A percentile compares a stretch with the other conserved stretches of the same genome.
These are phyloP conservation scores for Trichopus zeylanicus DNA, from an alignment of 116 monocot species.

Conservation along the genomic window DNA sequence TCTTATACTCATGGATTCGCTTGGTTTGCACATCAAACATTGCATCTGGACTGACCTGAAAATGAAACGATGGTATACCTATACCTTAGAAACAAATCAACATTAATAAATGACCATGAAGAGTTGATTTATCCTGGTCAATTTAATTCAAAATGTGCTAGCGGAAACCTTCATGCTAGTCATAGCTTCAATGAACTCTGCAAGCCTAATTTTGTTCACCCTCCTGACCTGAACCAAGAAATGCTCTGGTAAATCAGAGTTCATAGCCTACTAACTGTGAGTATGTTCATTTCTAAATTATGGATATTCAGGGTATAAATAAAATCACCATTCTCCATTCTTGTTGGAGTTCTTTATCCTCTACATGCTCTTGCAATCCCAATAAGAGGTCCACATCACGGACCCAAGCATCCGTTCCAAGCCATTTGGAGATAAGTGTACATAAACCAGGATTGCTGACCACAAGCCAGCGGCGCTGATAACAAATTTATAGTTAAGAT, in stretches of 20 bases:
- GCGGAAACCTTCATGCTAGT: slow-evolving; percentile 29
- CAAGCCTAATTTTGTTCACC: slow-evolving; percentile 36
- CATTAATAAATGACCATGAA: background rate
- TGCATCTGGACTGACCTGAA: slow-evolving; percentile 34
- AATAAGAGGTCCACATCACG: slow-evolving; percentile 27
- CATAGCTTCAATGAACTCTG: slow-evolving; percentile 21
- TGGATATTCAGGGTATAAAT: background rate
- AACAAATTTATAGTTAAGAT: background rate
- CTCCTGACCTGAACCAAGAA: slow-evolving; percentile 7
- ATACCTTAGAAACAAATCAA: background rate
- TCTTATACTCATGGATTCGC: slow-evolving; percentile 37
- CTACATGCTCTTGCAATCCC: slow-evolving; percentile 24
- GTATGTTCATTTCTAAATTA: too few relatives aligned
- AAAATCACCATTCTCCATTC: slow-evolving; percentile 28
- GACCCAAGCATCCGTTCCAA: slow-evolving; percentile 34
- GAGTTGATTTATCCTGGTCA: background rate
- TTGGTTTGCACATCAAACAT: slow-evolving; percentile 41
- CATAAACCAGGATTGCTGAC: slow-evolving; percentile 35
- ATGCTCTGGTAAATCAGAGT: too few relatives aligned
- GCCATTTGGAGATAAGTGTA: slow-evolving; percentile 31
- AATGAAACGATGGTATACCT: background rate
- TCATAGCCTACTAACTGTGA: too few relatives aligned
- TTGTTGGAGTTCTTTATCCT: slow-evolving; percentile 16
- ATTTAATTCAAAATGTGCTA: background rate
- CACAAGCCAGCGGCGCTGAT: slow-evolving; percentile 33